Conservation (phyloP, 495 filamentous ascomycete species). For the Durotheca rogersii region DNA sequence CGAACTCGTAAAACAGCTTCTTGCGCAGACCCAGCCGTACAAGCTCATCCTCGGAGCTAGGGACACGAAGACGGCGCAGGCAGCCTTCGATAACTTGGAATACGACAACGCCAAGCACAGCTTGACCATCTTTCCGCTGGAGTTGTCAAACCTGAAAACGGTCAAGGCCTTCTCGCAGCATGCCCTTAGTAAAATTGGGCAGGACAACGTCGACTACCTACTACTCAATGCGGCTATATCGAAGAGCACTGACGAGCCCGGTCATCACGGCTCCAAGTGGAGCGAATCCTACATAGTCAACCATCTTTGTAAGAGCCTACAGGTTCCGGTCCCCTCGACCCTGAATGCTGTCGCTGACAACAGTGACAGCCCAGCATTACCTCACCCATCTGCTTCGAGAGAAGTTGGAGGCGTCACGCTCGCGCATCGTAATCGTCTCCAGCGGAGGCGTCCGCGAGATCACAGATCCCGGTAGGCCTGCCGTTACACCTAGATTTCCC, state of each 20-base stretch:
- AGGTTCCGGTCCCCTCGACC: not conserved
- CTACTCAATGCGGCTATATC: conserved; percentile 43
- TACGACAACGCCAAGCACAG: conserved; percentile 38
- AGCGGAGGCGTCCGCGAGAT: conserved; percentile 41
- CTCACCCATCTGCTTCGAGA: conserved; percentile 42
- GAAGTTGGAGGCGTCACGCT: conserved; percentile 39
- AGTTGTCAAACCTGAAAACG: conserved; percentile 39
- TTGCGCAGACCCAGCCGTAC: conserved; percentile 41
- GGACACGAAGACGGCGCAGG: conserved; percentile 36
- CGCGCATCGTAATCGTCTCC: conserved; percentile 47
- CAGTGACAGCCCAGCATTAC: conserved; percentile 45
- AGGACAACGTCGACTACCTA: conserved; percentile 41
- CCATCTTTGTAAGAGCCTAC: conserved; percentile 40
- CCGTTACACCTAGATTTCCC: not conserved
- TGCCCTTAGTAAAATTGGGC: conserved; percentile 39
- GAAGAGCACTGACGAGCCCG: conserved; percentile 25
- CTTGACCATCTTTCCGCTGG: conserved; percentile 45
- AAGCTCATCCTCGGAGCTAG: conserved; percentile 49
- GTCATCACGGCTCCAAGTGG: conserved; percentile 41
- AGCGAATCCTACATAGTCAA: conserved; percentile 45
- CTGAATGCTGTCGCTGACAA: not conserved
- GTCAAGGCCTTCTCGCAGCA: conserved; percentile 43
- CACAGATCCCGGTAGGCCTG: conserved; percentile 33
- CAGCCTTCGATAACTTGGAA: conserved; percentile 39
- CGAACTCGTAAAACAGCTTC: conserved; percentile 45